Base-by-base conservation (phyloP, 2,329 filamentous ascomycete genomes). In the Sclerotinia sclerotiorum region DNA sequence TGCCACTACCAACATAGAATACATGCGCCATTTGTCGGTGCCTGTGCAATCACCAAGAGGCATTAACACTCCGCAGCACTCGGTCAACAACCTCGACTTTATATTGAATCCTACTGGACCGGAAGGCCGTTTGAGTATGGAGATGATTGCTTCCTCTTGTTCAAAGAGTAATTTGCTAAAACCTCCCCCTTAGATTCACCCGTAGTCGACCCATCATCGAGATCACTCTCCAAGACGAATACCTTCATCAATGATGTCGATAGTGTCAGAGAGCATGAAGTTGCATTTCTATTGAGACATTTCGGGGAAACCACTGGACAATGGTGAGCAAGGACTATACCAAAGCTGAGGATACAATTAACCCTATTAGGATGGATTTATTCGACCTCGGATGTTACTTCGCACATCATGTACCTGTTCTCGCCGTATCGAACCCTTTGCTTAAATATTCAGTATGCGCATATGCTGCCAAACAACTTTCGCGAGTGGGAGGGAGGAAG, bases 391-490 rank as follows among this genome's bases (percentile, higher is more conserved):
- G 83, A 7, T 84, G 82, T 52, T 88, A 88, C 74, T 89, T 89
- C 69, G 82, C 84, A 4, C 85, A 84, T 32, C 82, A 86, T 65
- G 84, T 89, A 27, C 86, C 86, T 1, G 81, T 88, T 3, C 84
- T 84, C 73, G 84, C 87, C n/a, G 75, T 80, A 42, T 79, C 79
- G 6, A 83, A 82, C 65, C 79, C 81, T 8, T 75, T 84, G 3
- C 74, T 84, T 13, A 82, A 81, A 71, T 81, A 81, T 73, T 84
- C 87, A 10, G 84, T 85, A 11, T 85, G 87, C 69, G 86, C 87
- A 29, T 87, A 87, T 70, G 83, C 86, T 7, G 87, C 86, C 17
- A 89, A 89, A 74, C 84, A 88, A 71, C 79, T 88, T 24, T 83
- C 83, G 24, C 82, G 84, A 52, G 82, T 87, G 10, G 81, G 83